A percentile compares a stretch with the other conserved stretches of the same genome.
Evolutionary conservation across 305 asterid species (phyloP).

Genomic region (Fraxinus dipetala): DNA sequence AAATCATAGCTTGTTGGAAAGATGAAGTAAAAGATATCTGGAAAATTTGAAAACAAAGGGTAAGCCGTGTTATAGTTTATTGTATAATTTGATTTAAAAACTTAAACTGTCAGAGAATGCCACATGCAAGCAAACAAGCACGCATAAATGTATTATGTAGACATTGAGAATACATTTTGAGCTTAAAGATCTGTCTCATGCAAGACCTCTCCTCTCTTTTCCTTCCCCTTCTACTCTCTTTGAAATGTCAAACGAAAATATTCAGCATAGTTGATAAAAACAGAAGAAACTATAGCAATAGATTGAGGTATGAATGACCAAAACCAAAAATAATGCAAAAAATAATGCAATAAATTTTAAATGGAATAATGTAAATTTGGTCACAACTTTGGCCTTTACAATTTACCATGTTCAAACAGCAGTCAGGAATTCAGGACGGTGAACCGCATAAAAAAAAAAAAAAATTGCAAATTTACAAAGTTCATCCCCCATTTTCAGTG

Average conservation of each 20-base stretch:
- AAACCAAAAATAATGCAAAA: not conserved
- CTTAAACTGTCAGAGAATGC: not conserved
- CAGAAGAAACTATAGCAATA: not conserved
- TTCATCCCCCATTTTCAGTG: not conserved
- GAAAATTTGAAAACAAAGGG: not conserved
- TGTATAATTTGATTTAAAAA: not conserved
- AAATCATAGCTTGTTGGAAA: not conserved
- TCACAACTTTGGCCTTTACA: not conserved
- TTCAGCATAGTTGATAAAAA: not conserved
- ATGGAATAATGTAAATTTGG: constrained; percentile 5
- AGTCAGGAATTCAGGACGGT: not conserved
- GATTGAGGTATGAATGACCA: not conserved
- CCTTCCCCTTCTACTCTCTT: not conserved
- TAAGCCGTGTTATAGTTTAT: not conserved
- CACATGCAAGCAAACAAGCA: not conserved
- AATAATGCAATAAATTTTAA: not conserved
- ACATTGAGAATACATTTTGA: not conserved
- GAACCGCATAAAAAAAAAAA: not conserved
- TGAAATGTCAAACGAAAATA: not conserved
- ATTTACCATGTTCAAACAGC: not conserved
- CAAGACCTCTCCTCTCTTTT: not conserved
- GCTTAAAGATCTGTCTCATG: not conserved
- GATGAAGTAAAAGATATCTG: not conserved
- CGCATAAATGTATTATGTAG: not conserved
- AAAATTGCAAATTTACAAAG: not conserved